Evolutionary conservation across 805 yeast species (phyloP), one percentile per base, ranked within the genome.

Genomic region (Naumovozyma dairenensis): DNA sequence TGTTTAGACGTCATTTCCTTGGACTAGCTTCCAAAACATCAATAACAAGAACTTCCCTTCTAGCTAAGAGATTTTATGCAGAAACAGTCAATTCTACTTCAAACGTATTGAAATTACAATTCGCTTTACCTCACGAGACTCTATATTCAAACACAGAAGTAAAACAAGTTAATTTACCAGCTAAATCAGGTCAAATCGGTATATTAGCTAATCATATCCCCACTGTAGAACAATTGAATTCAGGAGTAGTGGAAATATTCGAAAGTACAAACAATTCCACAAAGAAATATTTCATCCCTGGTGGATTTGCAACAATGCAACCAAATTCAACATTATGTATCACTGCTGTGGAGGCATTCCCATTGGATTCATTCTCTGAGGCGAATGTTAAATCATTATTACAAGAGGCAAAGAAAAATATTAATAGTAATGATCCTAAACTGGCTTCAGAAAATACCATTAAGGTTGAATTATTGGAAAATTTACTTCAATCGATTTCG

Each of bases 171-270:
- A 92, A 92, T 69, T 71, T 92, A 49, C 98, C 98, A 57, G 93
- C 95, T 45, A 72, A 80, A 55, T 78, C 92, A 48, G 98, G 98
- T 62, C 93, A 83, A 59, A 75, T 89, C 65, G 98, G 98, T 83
- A 75, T 92, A 47, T 70, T 92, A 59, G 96, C 97, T 52, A 80
- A 84, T 70, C 98, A 92, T 77, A 95, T 92, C 56, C 97, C 98
- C 54, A 76, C 82, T 53, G 85, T 89, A 45, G 97, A 92, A 69
- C 94, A 92, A 72, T 77, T 92, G 61, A 74, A 78, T 57, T 95
- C 98, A 51, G 98, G 98, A 64, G 72, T 92, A 42, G 80, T 92
- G 53, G 96, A 87, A 65, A 77, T 92, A 57, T 80, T 84, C 48
- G 89, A 84, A 63, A 72, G 76, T 55, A 63, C 80, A 36, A 70